Evolutionary conservation across 2,329 filamentous ascomycete species (phyloP).

Genomic region (Pestalotiopsis sp.): DNA sequence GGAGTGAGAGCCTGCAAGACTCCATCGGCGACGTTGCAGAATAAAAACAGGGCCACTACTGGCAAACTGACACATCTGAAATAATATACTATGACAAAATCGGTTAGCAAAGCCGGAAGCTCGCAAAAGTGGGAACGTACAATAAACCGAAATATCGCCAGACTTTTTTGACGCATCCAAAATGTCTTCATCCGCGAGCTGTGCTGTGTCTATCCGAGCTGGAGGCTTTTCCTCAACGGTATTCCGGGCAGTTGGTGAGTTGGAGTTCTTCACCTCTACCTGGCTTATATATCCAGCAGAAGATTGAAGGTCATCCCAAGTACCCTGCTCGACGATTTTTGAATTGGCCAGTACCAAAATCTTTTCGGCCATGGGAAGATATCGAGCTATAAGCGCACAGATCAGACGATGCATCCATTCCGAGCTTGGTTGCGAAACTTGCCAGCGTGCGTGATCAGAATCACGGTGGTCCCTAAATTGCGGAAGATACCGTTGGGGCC

Average conservation of each 20-base stretch:
- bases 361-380: conserved; percentile 32
- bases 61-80: neutral
- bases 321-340: conserved; percentile 30
- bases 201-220: neutral
- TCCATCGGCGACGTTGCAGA: neutral
- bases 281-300: neutral
- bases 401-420: neutral
- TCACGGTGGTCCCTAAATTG: conserved; percentile 29
- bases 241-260: neutral
- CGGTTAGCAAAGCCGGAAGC: neutral
- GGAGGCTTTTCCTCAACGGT: neutral
- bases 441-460: neutral
- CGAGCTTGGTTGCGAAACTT: neutral
- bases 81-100: neutral
- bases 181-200: neutral
- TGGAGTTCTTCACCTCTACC: neutral
- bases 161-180: neutral
- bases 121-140: neutral
- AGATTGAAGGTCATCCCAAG: conserved; percentile 15
- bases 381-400: conserved; percentile 19
- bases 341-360: conserved; percentile 33
- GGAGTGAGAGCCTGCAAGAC: neutral
- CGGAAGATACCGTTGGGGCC: conserved; percentile 31
- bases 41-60: neutral
- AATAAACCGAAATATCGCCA: neutral